Conservation (phyloP, 805 yeast genomes). For the Saccharomycodes ludwigii region DNA sequence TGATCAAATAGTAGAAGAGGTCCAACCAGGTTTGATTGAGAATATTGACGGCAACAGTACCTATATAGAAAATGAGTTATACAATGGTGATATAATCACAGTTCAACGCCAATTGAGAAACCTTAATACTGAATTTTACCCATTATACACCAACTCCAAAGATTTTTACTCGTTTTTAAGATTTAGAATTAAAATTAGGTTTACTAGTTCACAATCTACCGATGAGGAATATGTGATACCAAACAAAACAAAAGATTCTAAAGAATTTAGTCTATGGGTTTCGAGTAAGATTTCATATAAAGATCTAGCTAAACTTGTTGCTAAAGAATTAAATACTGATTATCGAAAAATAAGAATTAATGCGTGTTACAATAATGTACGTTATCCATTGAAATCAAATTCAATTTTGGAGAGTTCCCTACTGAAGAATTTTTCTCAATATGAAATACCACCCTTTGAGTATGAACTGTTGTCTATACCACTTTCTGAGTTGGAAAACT, state of each 20-base stretch:
- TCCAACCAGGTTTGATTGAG: conserved; percentile 42
- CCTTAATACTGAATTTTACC: conserved; percentile 18
- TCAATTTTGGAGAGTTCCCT: conserved; percentile 23
- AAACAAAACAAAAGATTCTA: conserved; percentile 6
- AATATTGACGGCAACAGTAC: conserved; percentile 27
- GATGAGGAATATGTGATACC: conserved; percentile 19
- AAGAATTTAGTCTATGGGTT: conserved; percentile 52
- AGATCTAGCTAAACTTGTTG: conserved; percentile 52
- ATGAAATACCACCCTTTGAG: conserved; percentile 37
- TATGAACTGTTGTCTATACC: conserved; percentile 72
- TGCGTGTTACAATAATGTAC: conserved; percentile 47
- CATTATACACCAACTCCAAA: conserved; percentile 26
- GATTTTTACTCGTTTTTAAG: conserved; percentile 43
- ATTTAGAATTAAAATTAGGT: conserved; percentile 47
- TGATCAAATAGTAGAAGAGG: conserved; percentile 58
- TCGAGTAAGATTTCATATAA: conserved; percentile 46
- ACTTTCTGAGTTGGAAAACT: conserved; percentile 62
- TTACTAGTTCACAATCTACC: conserved; percentile 20
- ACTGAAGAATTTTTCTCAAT: conserved; percentile 25
- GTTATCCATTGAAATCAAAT: conserved; percentile 32
- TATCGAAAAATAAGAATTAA: conserved; percentile 55
- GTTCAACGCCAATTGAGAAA: conserved; percentile 13
- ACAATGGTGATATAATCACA: conserved; percentile 54
- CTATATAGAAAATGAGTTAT: conserved; percentile 45
- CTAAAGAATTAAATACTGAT: conserved; percentile 37